These are phyloP conservation scores for Geranium rotundifolium DNA, from an alignment of 345 rosid genomes.

Conservation along the genomic window DNA sequence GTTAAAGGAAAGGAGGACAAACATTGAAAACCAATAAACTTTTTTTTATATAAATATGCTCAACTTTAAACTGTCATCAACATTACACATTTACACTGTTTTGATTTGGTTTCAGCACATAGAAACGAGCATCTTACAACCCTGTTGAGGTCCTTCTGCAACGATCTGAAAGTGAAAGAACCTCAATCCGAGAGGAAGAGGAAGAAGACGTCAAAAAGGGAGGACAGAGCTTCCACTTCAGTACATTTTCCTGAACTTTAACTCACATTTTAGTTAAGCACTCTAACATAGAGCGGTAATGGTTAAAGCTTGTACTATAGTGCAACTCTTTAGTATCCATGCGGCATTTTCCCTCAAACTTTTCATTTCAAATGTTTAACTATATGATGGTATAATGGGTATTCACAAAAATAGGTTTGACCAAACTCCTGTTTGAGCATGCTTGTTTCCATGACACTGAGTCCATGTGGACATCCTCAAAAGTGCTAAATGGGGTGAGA, in stretches of 20 bases:
- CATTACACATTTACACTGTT: neutral
- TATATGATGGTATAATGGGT: too few relatives aligned
- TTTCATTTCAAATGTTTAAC: too few relatives aligned
- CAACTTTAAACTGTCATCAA: neutral
- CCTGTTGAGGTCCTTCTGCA: conserved; percentile 46
- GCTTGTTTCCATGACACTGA: too few relatives aligned
- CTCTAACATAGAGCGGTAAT: neutral
- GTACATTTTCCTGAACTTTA: conserved; percentile 22
- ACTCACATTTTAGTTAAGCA: neutral
- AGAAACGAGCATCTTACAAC: conserved; percentile 59
- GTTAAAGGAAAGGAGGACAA: neutral
- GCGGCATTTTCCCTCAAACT: too few relatives aligned
- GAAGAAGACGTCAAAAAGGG: conserved; percentile 43
- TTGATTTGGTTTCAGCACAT: conserved; percentile 47
- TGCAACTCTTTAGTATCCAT: neutral
- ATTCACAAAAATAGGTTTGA: too few relatives aligned
- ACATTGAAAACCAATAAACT: neutral
- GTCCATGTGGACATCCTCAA: neutral
- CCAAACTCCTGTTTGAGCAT: too few relatives aligned
- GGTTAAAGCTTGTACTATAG: too few relatives aligned
- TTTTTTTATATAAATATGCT: neutral
- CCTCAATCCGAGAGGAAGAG: conserved; percentile 66
- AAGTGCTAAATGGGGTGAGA: neutral
- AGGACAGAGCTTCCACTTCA: conserved; percentile 26
- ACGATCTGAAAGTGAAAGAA: conserved; percentile 59